Conservation (phyloP, 371 early-diverging fungal genomes). For the Thermomucor indicae-seudaticae region DNA sequence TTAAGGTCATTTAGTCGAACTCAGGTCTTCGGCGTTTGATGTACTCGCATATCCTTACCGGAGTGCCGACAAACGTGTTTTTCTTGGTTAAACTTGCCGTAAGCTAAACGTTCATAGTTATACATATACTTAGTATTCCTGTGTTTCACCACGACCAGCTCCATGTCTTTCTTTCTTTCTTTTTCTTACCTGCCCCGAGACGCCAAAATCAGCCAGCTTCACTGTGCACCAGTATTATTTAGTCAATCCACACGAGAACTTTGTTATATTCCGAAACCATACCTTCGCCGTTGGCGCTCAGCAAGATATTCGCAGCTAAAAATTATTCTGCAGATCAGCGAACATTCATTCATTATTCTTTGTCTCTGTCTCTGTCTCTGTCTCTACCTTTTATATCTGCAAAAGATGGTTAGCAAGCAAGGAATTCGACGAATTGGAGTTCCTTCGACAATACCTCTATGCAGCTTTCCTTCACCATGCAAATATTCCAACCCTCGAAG, state of each 20-base stretch:
- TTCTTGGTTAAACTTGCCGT: constrained; percentile 92
- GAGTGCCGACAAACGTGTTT: constrained; percentile 98
- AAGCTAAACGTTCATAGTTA: constrained; percentile 39
- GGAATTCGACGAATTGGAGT: neutral
- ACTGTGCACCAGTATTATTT: constrained; percentile 40
- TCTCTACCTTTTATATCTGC: constrained; percentile 71
- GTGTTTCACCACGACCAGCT: neutral
- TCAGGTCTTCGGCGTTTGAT: neutral
- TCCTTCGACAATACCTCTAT: constrained; percentile 61
- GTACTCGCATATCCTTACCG: constrained; percentile 49
- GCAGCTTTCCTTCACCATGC: constrained; percentile 91
- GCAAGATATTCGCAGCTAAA: constrained; percentile 83
- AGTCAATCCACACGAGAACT: neutral
- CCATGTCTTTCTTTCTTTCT: too few species aligned
- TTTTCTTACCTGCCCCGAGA: constrained; percentile 79
- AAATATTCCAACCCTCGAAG: constrained; percentile 93
- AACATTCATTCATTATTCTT: neutral
- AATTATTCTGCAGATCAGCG: neutral
- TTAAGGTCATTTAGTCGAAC: neutral
- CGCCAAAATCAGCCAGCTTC: constrained; percentile 98
- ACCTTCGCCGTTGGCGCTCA: constrained; percentile 73
- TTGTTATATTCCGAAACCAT: neutral
- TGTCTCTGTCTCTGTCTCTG: neutral
- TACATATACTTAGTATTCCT: neutral
- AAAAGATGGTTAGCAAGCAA: neutral